phyloP scores from a whole-genome alignment of 2,329 filamentous ascomycete species.

The Elsinoe australis region DNA sequence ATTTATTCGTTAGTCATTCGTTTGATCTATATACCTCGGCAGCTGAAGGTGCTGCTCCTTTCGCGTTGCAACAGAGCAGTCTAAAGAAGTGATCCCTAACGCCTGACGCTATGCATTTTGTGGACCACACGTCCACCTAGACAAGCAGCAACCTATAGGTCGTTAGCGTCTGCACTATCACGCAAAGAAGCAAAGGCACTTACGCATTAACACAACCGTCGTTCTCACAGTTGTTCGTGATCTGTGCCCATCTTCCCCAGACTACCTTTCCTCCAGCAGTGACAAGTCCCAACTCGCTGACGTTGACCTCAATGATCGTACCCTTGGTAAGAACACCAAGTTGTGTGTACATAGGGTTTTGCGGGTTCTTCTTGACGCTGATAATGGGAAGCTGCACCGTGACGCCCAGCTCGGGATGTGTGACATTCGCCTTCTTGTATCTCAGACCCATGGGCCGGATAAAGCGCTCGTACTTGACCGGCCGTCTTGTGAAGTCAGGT shows the following conservation, averaged over 20 bases:
- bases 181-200: too few relatives aligned
- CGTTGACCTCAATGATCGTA: slow-evolving; percentile 84
- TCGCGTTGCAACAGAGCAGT: too few relatives aligned
- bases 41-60: too few relatives aligned
- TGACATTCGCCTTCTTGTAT: slow-evolving; percentile 61
- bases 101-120: too few relatives aligned
- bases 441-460: slow-evolving; percentile 65
- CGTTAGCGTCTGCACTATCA: too few relatives aligned
- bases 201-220: slow-evolving; percentile 57
- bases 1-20: too few relatives aligned
- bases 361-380: slow-evolving; percentile 73
- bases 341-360: slow-evolving; percentile 86
- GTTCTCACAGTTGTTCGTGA: slow-evolving; percentile 51
- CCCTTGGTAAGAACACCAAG: slow-evolving; percentile 83
- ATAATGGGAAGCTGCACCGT: slow-evolving; percentile 70
- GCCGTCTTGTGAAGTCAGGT: slow-evolving; percentile 77
- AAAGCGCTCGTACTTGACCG: slow-evolving; percentile 68
- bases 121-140: too few relatives aligned
- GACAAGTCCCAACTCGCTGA: slow-evolving; percentile 81
- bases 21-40: too few relatives aligned
- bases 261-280: slow-evolving; percentile 89
- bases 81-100: too few relatives aligned
- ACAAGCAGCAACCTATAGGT: too few relatives aligned
- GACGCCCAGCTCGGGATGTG: slow-evolving; percentile 70
- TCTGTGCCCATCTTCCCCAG: slow-evolving; percentile 78